Evolutionary conservation across 2,329 filamentous ascomycete species (phyloP).

Genomic region (Fusarium bactridioides): DNA sequence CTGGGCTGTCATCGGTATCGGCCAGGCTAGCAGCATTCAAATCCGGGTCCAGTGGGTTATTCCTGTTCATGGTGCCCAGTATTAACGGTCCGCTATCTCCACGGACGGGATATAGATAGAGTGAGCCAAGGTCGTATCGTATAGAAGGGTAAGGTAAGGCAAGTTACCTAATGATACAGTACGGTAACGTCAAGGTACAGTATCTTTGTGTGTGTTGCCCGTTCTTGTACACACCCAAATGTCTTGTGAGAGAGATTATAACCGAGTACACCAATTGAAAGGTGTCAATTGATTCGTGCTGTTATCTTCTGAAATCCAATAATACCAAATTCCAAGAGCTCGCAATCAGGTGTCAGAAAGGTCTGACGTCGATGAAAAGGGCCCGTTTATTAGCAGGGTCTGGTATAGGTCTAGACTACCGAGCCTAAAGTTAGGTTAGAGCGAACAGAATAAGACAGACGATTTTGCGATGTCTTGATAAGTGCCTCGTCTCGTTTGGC

Average conservation of each 20-base stretch:
- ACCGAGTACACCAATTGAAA: not conserved
- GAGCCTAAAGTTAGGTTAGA: conserved; percentile 4
- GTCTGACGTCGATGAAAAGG: conserved; percentile 14
- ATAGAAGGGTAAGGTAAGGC: not conserved
- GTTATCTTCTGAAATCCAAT: not conserved
- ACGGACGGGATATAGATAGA: conserved; percentile 19
- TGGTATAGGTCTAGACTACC: not conserved
- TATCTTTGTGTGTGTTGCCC: conserved; percentile 4
- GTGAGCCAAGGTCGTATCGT: conserved; percentile 8
- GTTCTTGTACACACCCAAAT: conserved; percentile 16
- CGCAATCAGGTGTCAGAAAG: conserved; percentile 7
- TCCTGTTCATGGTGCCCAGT: conserved; percentile 32
- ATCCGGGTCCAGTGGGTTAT: conserved; percentile 35
- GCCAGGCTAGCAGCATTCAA: conserved; percentile 37
- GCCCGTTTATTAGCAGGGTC: conserved; percentile 7
- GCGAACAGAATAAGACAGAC: not conserved
- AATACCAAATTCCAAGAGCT: not conserved
- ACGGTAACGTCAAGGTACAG: not conserved
- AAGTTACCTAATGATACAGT: not conserved
- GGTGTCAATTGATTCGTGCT: conserved; percentile 11
- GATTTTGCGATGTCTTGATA: conserved; percentile 8
- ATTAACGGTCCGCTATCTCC: conserved; percentile 24
- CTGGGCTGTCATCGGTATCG: conserved; percentile 34
- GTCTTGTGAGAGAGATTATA: not conserved
- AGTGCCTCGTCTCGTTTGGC: conserved; percentile 10